Evolutionary conservation across 768 basidiomycete genomes (phyloP).

Genomic region (Russula ochroleuca): DNA sequence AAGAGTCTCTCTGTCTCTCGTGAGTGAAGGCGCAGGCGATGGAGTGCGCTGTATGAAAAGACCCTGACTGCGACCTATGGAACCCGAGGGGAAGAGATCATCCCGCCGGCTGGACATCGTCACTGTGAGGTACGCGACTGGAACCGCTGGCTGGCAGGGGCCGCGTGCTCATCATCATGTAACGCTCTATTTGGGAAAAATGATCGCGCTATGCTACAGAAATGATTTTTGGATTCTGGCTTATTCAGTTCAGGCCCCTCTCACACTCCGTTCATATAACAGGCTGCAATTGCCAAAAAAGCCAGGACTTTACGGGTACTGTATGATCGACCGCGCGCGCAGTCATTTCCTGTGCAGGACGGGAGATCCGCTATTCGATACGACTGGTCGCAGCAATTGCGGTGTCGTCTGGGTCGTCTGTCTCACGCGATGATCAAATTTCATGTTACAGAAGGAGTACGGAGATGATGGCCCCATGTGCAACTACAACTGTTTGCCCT

Average conservation of each 20-base stretch:
- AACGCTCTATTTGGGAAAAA: slow-evolving; percentile 1
- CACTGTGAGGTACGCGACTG: slow-evolving; percentile 23
- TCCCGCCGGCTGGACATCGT: slow-evolving; percentile 40
- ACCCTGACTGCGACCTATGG: slow-evolving; percentile 51
- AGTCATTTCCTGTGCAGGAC: not conserved
- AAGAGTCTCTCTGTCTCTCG: slow-evolving; percentile 55
- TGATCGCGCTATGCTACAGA: not conserved
- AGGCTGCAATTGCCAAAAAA: not conserved
- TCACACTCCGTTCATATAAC: not conserved
- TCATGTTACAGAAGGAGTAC: not conserved
- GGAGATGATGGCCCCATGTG: not conserved
- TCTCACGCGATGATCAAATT: not conserved
- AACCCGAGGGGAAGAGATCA: slow-evolving; percentile 46
- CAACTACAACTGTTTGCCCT: not conserved
- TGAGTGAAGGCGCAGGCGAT: slow-evolving; percentile 33
- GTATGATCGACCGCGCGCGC: not conserved
- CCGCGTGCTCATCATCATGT: not conserved
- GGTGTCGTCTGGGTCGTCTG: not conserved
- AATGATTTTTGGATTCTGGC: not conserved
- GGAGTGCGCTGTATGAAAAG: slow-evolving; percentile 40
- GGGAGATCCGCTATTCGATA: not conserved
- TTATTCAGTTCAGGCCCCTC: not conserved
- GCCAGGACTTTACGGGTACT: not conserved
- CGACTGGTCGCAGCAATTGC: not conserved
- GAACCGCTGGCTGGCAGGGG: not conserved